Evolutionary conservation across 306 rosid species (phyloP), one percentile per base, ranked within the genome.

Genomic region (Fragaria ananassa): DNA sequence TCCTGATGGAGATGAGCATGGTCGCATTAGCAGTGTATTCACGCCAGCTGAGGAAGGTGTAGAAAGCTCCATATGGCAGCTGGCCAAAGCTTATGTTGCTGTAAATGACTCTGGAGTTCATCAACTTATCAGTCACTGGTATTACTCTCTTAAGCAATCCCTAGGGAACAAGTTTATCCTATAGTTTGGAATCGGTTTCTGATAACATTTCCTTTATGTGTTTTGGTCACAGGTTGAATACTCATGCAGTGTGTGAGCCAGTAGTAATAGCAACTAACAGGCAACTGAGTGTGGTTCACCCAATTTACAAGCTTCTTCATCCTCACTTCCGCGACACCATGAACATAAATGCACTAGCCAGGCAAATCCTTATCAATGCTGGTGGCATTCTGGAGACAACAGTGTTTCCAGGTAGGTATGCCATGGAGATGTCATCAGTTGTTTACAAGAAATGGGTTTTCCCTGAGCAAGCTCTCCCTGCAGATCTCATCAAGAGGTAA

Each of bases 221-320:
- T 27, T 23, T 70, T 47, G 69, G 10, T 75, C 63, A 14, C 84
- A 90, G 95, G 95, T 68, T 92, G 75, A 84, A 90, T 68, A 92
- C 97, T 72, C 97, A 92, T 42, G 93, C 93, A n/a, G 91, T 77
- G 70, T 86, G 89, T 80, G 96, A 91, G 74, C 96, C 96, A 25
- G 88, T 84, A 58, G 84, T 87, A 57, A 84, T 87, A 37, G 88
- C 88, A 53, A 87, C 88, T 0, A 87, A 87, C 67, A 79, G 90
- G 80, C 90, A 74, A 49, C 74, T 87, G 14, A 87, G 90, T 4
- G 86, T 84, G 75, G 68, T 83, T 50, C 90, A 83, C 78, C 90
- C 87, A 0, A 74, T 86, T 51, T 63, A 80, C 70, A 87, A 81
- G 70, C 84, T 87, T 63, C 60, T 87, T 66, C 82, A 84, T 53